Evolutionary conservation across 2,329 filamentous ascomycete genomes (phyloP).

Genomic region (Cyphellophora attinorum): DNA sequence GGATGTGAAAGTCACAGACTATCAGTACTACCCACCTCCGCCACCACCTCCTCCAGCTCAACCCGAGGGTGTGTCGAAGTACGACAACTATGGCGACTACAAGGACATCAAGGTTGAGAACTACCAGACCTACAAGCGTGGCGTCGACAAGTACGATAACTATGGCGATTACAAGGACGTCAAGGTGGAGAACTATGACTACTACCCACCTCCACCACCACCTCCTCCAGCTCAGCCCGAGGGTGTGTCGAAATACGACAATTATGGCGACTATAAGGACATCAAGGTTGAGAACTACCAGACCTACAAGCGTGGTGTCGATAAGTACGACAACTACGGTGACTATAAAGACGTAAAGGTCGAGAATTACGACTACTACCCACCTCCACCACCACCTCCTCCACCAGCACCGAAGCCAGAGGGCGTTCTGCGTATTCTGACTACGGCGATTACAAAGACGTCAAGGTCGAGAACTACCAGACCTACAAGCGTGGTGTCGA

Average conservation of each 20-base stretch:
- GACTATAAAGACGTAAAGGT: neutral
- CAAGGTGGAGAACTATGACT: neutral
- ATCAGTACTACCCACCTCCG: neutral
- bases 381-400: neutral
- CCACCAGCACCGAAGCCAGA: too few relatives aligned
- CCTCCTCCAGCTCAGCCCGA: too few relatives aligned
- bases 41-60: neutral
- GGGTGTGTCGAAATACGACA: too few relatives aligned
- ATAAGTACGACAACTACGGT: constrained; percentile 8
- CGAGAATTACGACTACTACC: neutral
- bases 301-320: neutral
- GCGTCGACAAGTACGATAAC: constrained; percentile 7
- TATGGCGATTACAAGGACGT: neutral
- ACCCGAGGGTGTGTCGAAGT: too few relatives aligned
- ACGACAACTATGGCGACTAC: constrained; percentile 1
- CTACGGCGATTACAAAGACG: constrained; percentile 1
- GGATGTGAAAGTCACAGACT: too few relatives aligned
- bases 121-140: neutral
- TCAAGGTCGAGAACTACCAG: neutral
- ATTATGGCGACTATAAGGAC: neutral
- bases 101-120: neutral
- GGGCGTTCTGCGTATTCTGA: neutral
- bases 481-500: neutral
- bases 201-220: neutral
- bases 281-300: neutral